Conservation (phyloP, 768 basidiomycete genomes). For the Amanita molliuscula region DNA sequence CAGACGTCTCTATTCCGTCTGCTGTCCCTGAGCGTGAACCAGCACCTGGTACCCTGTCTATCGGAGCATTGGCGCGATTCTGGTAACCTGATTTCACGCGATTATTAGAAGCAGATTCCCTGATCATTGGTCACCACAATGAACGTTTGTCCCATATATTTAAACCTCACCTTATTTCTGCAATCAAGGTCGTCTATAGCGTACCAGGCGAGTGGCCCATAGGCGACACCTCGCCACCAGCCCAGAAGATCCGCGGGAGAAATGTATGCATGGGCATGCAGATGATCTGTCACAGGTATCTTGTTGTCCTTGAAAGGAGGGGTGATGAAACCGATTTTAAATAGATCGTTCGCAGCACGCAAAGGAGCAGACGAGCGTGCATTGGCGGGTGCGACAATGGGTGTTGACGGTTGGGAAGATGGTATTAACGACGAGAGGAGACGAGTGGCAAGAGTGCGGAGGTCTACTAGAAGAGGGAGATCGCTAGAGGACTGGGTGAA, state of each 20-base stretch:
- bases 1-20: constrained; percentile 53
- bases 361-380: constrained; percentile 17
- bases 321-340: constrained; percentile 70
- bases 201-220: constrained; percentile 65
- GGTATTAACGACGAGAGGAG: constrained; percentile 38
- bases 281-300: constrained; percentile 71
- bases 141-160: not conserved
- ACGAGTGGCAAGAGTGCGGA: constrained; percentile 47
- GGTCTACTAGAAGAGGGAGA: constrained; percentile 56
- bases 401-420: constrained; percentile 24
- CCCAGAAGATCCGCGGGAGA: constrained; percentile 53
- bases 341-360: constrained; percentile 23
- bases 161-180: constrained; percentile 56
- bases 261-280: constrained; percentile 70
- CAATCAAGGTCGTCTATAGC: constrained; percentile 66
- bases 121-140: constrained; percentile 19
- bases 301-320: constrained; percentile 69
- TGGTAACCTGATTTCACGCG: constrained; percentile 71
- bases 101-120: constrained; percentile 76
- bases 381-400: constrained; percentile 18
- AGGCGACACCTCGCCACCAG: constrained; percentile 66
- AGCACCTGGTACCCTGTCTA: constrained; percentile 63
- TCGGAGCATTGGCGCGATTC: constrained; percentile 49
- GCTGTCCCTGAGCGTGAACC: constrained; percentile 58
- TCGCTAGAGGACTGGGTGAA: constrained; percentile 56